phyloP scores from a whole-genome alignment of 495 filamentous ascomycete species.

The Terfezia boudieri region DNA sequence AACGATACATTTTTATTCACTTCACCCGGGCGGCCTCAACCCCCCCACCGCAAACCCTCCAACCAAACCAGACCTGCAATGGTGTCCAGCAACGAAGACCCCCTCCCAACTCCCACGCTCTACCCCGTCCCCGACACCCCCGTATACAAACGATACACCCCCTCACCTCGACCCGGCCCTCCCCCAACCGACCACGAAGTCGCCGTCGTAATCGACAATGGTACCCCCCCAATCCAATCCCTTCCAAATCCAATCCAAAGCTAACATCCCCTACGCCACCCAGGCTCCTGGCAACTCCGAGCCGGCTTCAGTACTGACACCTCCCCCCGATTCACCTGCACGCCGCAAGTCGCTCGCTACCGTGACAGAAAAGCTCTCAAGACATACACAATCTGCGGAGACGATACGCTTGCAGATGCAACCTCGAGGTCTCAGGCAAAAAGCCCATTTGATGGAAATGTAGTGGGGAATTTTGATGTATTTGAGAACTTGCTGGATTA shows the following conservation, averaged over 20 bases:
- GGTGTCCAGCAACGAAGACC: neutral
- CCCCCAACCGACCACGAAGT: constrained; percentile 25
- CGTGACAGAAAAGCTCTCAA: constrained; percentile 76
- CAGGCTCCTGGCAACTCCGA: constrained; percentile 70
- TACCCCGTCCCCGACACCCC: constrained; percentile 15
- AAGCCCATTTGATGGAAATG: constrained; percentile 76
- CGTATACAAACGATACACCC: constrained; percentile 3
- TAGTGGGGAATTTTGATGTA: constrained; percentile 92
- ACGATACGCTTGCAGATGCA: constrained; percentile 80
- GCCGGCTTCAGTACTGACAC: constrained; percentile 89
- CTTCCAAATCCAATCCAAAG: neutral
- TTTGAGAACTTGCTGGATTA: constrained; percentile 87
- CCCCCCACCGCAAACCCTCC: no score
- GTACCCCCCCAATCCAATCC: constrained; percentile 23
- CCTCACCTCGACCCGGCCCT: neutral
- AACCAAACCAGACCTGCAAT: no score
- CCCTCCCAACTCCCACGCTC: constrained; percentile 16
- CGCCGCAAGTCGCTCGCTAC: constrained; percentile 82
- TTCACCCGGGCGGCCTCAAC: no score
- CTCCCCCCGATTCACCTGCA: constrained; percentile 51
- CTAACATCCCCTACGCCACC: constrained; percentile 36
- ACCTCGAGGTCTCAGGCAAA: constrained; percentile 76
- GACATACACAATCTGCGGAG: constrained; percentile 73
- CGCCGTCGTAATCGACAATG: constrained; percentile 97
- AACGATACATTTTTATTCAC: no score